These are phyloP conservation scores for Exophiala sp. DNA, from an alignment of 2,329 filamentous ascomycete species.

Conservation along the genomic window DNA sequence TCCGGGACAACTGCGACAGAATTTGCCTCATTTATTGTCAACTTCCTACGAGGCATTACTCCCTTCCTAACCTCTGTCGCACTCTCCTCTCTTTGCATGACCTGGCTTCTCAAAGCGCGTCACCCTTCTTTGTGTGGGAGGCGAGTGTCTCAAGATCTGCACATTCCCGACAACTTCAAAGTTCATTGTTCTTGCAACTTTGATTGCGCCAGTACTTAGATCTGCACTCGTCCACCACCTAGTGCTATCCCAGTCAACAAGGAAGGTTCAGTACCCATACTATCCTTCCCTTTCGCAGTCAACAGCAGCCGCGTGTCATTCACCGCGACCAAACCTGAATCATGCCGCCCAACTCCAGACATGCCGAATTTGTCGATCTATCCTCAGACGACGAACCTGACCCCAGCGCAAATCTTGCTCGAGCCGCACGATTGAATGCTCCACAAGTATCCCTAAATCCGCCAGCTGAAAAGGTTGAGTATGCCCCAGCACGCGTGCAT, in stretches of 20 bases:
- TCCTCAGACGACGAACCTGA: constrained; percentile 7
- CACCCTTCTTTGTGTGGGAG: not conserved
- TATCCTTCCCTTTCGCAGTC: not conserved
- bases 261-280: too few species aligned
- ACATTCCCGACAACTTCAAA: constrained; percentile 1
- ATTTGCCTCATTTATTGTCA: too few species aligned
- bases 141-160: not conserved
- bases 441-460: too few species aligned
- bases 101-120: not conserved
- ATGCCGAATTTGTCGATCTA: constrained; percentile 2
- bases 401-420: too few species aligned
- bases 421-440: too few species aligned
- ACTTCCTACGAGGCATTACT: too few species aligned
- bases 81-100: not conserved
- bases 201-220: not conserved
- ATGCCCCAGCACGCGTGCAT: not conserved
- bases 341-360: not conserved
- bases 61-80: too few species aligned
- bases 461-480: too few species aligned
- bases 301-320: not conserved
- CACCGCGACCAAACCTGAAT: not conserved
- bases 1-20: too few species aligned
- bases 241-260: too few species aligned
- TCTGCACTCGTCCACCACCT: not conserved
- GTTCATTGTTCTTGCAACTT: not conserved